Evolutionary conservation across 2,329 filamentous ascomycete species (phyloP).

Genomic region (Mycocentrospora acerina): DNA sequence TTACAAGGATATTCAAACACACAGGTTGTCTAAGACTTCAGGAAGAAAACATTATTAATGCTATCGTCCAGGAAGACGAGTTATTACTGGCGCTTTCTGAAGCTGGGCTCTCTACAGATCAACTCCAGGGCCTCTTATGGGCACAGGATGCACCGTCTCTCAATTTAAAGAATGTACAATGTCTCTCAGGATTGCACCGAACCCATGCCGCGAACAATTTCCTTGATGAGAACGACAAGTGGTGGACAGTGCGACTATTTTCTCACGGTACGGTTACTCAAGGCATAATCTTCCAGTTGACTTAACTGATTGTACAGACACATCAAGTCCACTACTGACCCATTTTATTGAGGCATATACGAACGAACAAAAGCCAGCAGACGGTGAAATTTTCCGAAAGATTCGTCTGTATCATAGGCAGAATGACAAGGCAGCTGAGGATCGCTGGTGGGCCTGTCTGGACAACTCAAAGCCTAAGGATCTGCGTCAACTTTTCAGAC

Average conservation of each 20-base stretch:
- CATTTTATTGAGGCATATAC: conserved; percentile 12
- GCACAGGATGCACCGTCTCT: conserved; percentile 11
- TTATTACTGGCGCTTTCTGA: conserved; percentile 10
- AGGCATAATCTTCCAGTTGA: too few relatives aligned
- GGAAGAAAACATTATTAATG: conserved; percentile 23
- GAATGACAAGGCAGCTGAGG: conserved; percentile 10
- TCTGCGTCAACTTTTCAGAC: conserved; percentile 16
- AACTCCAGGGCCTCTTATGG: conserved; percentile 7
- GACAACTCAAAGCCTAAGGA: conserved; percentile 21
- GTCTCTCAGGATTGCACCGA: conserved; percentile 15
- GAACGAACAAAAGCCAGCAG: conserved; percentile 17
- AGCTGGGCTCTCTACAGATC: conserved; percentile 3
- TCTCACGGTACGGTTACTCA: conserved; percentile 10
- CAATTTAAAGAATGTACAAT: conserved; percentile 11
- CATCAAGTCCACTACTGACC: conserved; percentile 5
- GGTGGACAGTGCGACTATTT: conserved; percentile 22
- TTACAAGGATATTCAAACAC: not conserved
- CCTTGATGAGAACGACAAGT: conserved; percentile 23
- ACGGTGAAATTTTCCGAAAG: conserved; percentile 23
- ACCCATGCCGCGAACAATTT: conserved; percentile 12
- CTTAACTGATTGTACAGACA: conserved; percentile 9
- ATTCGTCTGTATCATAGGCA: conserved; percentile 17
- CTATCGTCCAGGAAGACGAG: conserved; percentile 10
- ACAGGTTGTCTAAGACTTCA: conserved; percentile 8
- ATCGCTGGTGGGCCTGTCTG: conserved; percentile 18